A percentile compares a stretch with the other conserved stretches of the same genome.
phyloP scores from a whole-genome alignment of 2,329 filamentous ascomycete genomes.

The Corynespora cassiicola region DNA sequence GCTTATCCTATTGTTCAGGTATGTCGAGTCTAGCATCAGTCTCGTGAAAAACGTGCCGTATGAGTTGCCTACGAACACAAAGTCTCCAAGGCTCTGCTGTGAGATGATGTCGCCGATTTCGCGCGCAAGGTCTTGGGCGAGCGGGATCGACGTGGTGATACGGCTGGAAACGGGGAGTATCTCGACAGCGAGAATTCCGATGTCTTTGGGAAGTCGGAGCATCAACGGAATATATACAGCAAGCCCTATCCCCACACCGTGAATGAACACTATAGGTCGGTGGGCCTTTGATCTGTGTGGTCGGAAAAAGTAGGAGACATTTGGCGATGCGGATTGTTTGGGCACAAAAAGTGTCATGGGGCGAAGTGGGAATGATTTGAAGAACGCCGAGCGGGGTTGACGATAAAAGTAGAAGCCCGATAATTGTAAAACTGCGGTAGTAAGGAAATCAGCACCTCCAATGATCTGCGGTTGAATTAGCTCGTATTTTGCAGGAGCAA shows the following conservation, averaged over 20 bases:
- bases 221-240: constrained; percentile 66
- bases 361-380: constrained; percentile 63
- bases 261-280: constrained; percentile 68
- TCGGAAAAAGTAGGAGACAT: constrained; percentile 59
- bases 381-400: constrained; percentile 46
- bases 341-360: constrained; percentile 55
- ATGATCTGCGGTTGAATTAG: constrained; percentile 28
- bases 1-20: constrained; percentile 51
- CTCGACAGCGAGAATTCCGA: constrained; percentile 69
- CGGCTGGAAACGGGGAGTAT: constrained; percentile 67
- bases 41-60: constrained; percentile 68
- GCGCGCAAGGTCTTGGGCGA: constrained; percentile 57
- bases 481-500: not conserved
- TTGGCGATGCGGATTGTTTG: constrained; percentile 53
- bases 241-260: constrained; percentile 72
- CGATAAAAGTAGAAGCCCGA: constrained; percentile 60
- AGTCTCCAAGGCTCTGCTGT: constrained; percentile 60
- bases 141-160: constrained; percentile 59
- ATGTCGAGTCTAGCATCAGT: constrained; percentile 61
- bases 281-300: constrained; percentile 63
- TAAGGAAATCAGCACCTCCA: constrained; percentile 54
- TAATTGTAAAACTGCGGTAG: constrained; percentile 46
- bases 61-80: constrained; percentile 63
- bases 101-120: constrained; percentile 63
- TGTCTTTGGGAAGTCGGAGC: constrained; percentile 53